Conservation (phyloP, 2,329 filamentous ascomycete species). For the Colletotrichum chrysophilum region DNA sequence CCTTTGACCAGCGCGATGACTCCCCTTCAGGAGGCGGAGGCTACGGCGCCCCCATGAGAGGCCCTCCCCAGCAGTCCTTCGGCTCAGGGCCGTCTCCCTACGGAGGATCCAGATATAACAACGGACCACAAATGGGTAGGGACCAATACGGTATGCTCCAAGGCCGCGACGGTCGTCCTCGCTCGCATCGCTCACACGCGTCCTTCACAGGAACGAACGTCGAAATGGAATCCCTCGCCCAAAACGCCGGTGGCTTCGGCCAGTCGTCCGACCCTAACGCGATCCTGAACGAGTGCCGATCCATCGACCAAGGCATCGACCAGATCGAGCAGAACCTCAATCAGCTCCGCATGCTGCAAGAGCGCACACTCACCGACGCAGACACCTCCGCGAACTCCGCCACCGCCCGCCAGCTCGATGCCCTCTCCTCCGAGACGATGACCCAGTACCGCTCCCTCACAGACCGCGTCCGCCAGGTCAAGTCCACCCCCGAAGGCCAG, state of each 20-base stretch:
- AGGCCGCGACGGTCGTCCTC: constrained; percentile 8
- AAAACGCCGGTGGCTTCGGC: constrained; percentile 53
- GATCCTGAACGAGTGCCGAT: constrained; percentile 83
- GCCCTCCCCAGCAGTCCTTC: constrained; percentile 18
- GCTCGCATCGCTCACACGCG: neutral
- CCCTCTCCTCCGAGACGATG: constrained; percentile 81
- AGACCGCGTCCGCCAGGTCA: constrained; percentile 80
- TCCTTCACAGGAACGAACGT: constrained; percentile 54
- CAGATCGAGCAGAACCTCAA: constrained; percentile 75
- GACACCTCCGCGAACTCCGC: constrained; percentile 72
- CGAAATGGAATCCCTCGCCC: constrained; percentile 73
- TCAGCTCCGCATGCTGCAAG: constrained; percentile 74
- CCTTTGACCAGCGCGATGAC: constrained; percentile 61
- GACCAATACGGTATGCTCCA: constrained; percentile 11
- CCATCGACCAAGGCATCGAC: constrained; percentile 78
- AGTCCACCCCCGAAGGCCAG: constrained; percentile 78
- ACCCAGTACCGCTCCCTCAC: constrained; percentile 80
- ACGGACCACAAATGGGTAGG: constrained; percentile 25
- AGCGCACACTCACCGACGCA: constrained; percentile 74
- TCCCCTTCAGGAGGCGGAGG: constrained; percentile 30
- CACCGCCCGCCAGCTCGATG: constrained; percentile 73
- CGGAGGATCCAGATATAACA: constrained; percentile 26
- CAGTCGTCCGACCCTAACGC: constrained; percentile 67
- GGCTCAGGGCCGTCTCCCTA: constrained; percentile 24
- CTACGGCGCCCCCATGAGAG: constrained; percentile 27